These are phyloP conservation scores for Cucumis melo DNA, from an alignment of 306 rosid genomes.

Conservation along the genomic window DNA sequence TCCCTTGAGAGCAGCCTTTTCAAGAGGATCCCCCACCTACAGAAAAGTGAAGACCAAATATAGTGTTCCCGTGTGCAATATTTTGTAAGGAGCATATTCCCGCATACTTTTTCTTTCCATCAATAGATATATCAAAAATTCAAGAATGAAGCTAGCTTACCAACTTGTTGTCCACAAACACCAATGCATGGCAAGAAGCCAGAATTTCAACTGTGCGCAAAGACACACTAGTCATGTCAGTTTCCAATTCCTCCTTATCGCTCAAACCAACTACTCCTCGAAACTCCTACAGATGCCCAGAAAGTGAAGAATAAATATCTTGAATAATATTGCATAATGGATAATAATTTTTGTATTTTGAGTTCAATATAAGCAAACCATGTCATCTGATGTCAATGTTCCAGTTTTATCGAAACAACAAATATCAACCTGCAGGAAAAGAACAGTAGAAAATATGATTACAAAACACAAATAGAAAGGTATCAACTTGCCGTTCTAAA, in stretches of 20 bases:
- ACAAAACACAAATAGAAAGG: background rate
- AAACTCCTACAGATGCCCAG: slow-evolving; percentile 51
- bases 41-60: slow-evolving; percentile 10
- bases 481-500: background rate
- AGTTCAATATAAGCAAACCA: slow-evolving; percentile 39
- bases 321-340: background rate
- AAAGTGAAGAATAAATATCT: slow-evolving; percentile 6
- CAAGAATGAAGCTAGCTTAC: slow-evolving; percentile 25
- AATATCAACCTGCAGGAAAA: slow-evolving; percentile 76
- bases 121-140: background rate
- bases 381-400: slow-evolving; percentile 97
- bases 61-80: background rate
- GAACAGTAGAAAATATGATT: background rate
- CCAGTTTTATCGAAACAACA: slow-evolving; percentile 99
- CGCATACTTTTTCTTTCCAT: background rate
- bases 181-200: slow-evolving; percentile 98
- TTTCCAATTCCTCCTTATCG: slow-evolving; percentile 46
- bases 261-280: slow-evolving; percentile 73
- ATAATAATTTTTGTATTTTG: slow-evolving; percentile 1
- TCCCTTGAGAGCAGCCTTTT: slow-evolving; percentile 96
- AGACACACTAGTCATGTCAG: slow-evolving; percentile 58
- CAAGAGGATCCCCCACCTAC: slow-evolving; percentile 99
- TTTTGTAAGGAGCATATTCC: background rate
- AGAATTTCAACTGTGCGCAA: slow-evolving; percentile 68
- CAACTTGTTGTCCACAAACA: slow-evolving; percentile 94